Evolutionary conservation across 306 rosid species (phyloP), one percentile per base, ranked within the genome.

Genomic region (Prunus mongolica): DNA sequence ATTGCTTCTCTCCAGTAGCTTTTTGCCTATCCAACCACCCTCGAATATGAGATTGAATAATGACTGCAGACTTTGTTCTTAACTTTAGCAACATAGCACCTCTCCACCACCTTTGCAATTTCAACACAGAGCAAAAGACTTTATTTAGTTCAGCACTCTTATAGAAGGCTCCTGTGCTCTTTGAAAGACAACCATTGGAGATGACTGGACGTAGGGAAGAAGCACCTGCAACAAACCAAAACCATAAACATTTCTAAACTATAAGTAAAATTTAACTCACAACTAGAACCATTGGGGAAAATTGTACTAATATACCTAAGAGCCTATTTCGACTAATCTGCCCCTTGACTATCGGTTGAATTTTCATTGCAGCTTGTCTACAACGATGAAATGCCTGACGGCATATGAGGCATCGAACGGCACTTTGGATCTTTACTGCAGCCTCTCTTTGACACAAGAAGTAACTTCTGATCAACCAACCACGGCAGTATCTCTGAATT

Each of bases 41-140:
- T 70, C 97, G 95, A 34, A 80, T 52, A 72, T 76, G 89, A 74
- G 96, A 86, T 85, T 94, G 97, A 76, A 94, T 86, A 83, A 76
- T 81, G 65, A 88, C 24, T 18, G 82, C 91, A 80, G 90, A 85
- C 71, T 78, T 87, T 19, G 84, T 80, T 81, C 82, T 88, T 63
- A 68, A 62, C 45, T 85, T 88, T 18, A 54, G 77, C 20, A 70
- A 79, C 79, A 89, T 72, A 81, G 74, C 76, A 63, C 85, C 55
- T 78, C 85, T 90, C 98, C 98, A 93, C 98, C 97, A 88, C 54
- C 88, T 82, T 83, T 93, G 98, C 82, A 93, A 80, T 86, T 86
- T 91, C 67, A 89, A 69, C 82, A 85, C 87, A 56, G 96, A 89
- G 84, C 41, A 32, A 72, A 86, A 78, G 73, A 79, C 73, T 19